phyloP scores from a whole-genome alignment of 495 filamentous ascomycete species.

The Daldinia vernicosa region DNA sequence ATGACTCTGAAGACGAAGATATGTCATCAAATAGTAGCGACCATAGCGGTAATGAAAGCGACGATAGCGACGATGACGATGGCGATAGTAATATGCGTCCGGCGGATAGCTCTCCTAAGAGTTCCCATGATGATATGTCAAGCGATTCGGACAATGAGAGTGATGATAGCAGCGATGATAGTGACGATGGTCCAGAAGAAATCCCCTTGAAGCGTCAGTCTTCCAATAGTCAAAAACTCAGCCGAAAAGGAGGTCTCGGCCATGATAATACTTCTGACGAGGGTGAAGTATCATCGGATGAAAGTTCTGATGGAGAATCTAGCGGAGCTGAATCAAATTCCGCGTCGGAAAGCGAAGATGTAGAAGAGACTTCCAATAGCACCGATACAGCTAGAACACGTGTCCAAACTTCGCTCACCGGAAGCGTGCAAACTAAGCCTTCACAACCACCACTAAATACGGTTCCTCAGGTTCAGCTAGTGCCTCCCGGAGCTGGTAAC shows the following conservation, averaged over 20 bases:
- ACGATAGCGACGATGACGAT: conserved; percentile 19
- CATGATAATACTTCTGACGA: conserved; percentile 9
- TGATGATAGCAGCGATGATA: conserved; percentile 33
- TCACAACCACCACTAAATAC: background rate
- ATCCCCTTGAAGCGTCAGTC: conserved; percentile 36
- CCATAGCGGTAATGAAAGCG: conserved; percentile 10
- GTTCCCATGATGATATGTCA: conserved; percentile 10
- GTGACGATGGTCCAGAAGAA: conserved; percentile 42
- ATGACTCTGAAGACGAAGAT: conserved; percentile 24
- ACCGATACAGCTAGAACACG: background rate
- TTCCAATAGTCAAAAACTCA: conserved; percentile 39
- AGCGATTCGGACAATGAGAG: conserved; percentile 21
- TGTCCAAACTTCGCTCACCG: background rate
- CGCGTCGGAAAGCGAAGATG: conserved; percentile 13
- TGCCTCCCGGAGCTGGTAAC: conserved; percentile 50
- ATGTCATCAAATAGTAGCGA: conserved; percentile 20
- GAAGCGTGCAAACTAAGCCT: conserved; percentile 1
- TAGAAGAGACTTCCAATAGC: background rate
- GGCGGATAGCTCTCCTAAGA: background rate
- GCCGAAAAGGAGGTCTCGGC: conserved; percentile 4
- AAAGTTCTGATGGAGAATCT: conserved; percentile 27
- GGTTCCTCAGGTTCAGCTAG: background rate
- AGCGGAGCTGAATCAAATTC: conserved; percentile 11
- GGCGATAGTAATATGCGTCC: conserved; percentile 8
- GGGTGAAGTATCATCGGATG: conserved; percentile 23